Evolutionary conservation across 73 alveolate genomes (phyloP), one percentile per base, ranked within the genome.

Genomic region (Paramecium sexaurelia): DNA sequence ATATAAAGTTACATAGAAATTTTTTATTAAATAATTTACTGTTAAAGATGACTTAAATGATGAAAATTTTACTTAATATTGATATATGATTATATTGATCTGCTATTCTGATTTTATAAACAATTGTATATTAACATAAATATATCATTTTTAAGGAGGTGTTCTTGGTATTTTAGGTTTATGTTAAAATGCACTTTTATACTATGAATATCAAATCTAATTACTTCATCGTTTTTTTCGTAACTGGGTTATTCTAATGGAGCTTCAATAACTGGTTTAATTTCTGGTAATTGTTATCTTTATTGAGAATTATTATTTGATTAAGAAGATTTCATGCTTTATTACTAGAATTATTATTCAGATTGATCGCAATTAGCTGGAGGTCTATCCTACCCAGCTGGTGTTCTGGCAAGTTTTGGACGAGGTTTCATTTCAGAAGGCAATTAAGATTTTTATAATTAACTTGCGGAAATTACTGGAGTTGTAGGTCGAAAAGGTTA

Each of bases 331-430:
- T 55, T 56, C 67, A 57, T 69, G 37, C 37, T 57, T 68, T 68
- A 43, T 29, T 32, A 29, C 26, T 61, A 61, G 22, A 29, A 61
- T 61, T 26, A 45, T 29, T 61, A 61, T 29, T 26, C 47, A 19
- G 91, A 75, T 92, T 86, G 87, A 10, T 69, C 55, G 27, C 55
- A 51, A 39, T 27, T 55, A 9, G 45, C 26, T 57, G 85, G 35
- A 55, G 45, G 75, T 51, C 91, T 83, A 91, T 95, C 93, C 61
- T 95, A 32, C 24, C 69, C 88, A 71, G 82, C 87, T 4, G 99
- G 99, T 2, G 99, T 93, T 82, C 99, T 92, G 11, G 97, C 96
- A 13, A 96, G 83, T 89, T 94, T 95, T 13, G 97, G 97, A 56
- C 97, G 56, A 15, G 97, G 87, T 55, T 89, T 88, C 95, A 96